Conservation (phyloP, 192 early-diverging fungal species). For the Phycomyces blakesleeanus region DNA sequence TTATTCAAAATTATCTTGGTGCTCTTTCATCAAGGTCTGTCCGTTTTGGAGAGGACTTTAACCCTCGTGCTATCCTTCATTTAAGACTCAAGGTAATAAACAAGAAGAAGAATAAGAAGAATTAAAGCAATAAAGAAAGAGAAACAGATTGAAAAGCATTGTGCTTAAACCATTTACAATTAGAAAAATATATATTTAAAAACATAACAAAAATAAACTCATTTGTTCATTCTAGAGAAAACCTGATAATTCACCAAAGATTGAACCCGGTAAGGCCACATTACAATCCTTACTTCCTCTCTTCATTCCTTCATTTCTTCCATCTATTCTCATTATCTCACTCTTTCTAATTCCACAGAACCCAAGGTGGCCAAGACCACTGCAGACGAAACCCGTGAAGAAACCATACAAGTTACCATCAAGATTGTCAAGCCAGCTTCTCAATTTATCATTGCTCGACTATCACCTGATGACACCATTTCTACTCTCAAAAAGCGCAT, state of each 20-base stretch:
- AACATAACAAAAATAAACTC: too few species aligned
- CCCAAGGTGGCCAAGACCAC: neutral
- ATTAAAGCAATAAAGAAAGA: neutral
- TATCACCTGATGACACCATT: slow-evolving; percentile 19
- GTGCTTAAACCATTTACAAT: too few species aligned
- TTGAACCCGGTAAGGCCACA: neutral
- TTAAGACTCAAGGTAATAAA: slow-evolving; percentile 11
- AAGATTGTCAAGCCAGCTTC: slow-evolving; percentile 36
- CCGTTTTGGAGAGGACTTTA: slow-evolving; percentile 28
- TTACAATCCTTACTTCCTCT: neutral
- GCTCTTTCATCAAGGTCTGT: slow-evolving; percentile 28
- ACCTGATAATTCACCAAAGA: neutral
- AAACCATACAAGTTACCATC: slow-evolving; percentile 12
- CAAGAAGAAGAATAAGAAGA: neutral
- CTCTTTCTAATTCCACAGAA: neutral
- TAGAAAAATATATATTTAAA: too few species aligned
- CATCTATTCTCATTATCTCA: neutral
- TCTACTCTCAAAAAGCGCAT: slow-evolving; percentile 29
- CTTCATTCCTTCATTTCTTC: too few species aligned
- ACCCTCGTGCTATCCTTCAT: slow-evolving; percentile 6
- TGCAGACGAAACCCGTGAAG: neutral
- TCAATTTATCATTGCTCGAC: slow-evolving; percentile 21
- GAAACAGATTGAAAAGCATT: neutral
- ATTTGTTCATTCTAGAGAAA: neutral
- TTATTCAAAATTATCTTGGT: slow-evolving; percentile 26